Evolutionary conservation across 768 basidiomycete species (phyloP).

Genomic region (Imleria badia): DNA sequence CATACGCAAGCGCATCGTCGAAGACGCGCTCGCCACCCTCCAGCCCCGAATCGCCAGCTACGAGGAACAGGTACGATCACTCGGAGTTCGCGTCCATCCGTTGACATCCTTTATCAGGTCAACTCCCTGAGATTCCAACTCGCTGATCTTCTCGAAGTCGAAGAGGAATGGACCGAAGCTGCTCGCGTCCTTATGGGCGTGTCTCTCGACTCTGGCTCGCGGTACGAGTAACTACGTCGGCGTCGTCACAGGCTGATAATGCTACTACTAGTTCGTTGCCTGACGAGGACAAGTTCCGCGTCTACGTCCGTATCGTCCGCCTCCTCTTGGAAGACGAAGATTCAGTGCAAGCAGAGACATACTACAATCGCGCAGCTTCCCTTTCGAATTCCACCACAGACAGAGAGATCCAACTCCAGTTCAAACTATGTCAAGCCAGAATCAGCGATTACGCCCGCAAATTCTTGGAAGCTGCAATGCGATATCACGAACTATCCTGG

Average conservation of each 20-base stretch:
- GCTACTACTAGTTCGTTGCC: constrained; percentile 48
- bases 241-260: background rate
- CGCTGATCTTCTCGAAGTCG: constrained; percentile 84
- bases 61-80: constrained; percentile 82
- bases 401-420: constrained; percentile 76
- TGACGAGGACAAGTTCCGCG: constrained; percentile 83
- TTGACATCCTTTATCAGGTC: constrained; percentile 48
- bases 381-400: constrained; percentile 80
- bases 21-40: constrained; percentile 67
- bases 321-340: constrained; percentile 95
- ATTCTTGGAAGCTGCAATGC: constrained; percentile 91
- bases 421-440: constrained; percentile 92
- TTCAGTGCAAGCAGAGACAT: constrained; percentile 95
- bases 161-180: constrained; percentile 93
- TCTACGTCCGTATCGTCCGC: constrained; percentile 94
- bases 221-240: constrained; percentile 45
- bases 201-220: constrained; percentile 84
- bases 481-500: constrained; percentile 94
- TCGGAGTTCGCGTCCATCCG: background rate
- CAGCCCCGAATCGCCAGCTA: constrained; percentile 86
- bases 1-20: constrained; percentile 67
- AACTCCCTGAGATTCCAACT: constrained; percentile 83
- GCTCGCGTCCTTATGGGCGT: constrained; percentile 92
- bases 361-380: constrained; percentile 93
- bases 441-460: constrained; percentile 90